Base-by-base conservation (phyloP, 495 filamentous ascomycete species). In the Aspergillus nanangensis region DNA sequence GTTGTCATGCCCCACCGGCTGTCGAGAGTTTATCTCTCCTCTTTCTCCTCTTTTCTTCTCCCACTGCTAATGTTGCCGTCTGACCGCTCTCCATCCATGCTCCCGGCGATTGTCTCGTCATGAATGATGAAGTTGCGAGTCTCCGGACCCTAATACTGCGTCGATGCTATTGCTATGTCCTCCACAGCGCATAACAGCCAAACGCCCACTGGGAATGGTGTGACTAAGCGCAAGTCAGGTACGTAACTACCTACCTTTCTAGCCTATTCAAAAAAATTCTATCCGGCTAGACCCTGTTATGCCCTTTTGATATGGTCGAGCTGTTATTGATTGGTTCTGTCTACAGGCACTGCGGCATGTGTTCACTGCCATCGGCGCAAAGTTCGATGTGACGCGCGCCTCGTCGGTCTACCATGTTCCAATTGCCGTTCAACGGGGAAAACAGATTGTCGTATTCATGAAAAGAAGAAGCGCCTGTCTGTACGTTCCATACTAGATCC, bases 351-450 rank as follows among this genome's bases (percentile, higher is more conserved):
- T 7, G 69, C 69, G 5, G 71, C 71, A 36, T 74, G 71, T 38
- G 54, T 72, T 24, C 71, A 74, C 48, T 74, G 71, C 38, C 71
- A 74, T 56, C 67, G 71, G 42, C 69, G 71, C 47, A 74, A 74
- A 55, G 69, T 74, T 40, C 69, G 69, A 53, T 74, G 71, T 41
- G 71, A 74, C 58, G 69, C 71, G 33, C 69, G 69, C 39, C 23
- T 63, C 11, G 69, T 74, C 38, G 71, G 71, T 32, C 48, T 67
- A 3, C 71, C 71, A 4, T 74, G 71, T 47, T 67, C 69, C 27
- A 72, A 74, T 47, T 74, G 71, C 50, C 69, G 67, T 39, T 59
- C 66, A 25, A 67, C 67, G 31, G 69, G 69, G 34, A 74, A 70
- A 47, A 27, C 52, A n/a, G 71, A 74, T 48, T 74, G 71, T 36